These are phyloP conservation scores for Fraxinus pennsylvanica DNA, from an alignment of 257 asterid genomes.

Conservation along the genomic window DNA sequence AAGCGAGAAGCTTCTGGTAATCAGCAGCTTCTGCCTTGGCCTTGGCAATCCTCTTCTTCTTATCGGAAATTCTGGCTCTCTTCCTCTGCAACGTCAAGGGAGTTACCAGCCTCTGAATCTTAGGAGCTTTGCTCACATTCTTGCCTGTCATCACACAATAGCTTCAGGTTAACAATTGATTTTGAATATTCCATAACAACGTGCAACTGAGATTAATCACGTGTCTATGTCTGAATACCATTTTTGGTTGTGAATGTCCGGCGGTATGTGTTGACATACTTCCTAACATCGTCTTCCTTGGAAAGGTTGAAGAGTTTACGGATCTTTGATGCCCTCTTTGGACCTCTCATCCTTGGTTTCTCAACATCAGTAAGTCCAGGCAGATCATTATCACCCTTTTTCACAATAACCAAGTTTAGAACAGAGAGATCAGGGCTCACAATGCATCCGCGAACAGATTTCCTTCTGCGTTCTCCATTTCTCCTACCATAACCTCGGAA, in stretches of 20 bases:
- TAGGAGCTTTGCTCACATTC: constrained; percentile 31
- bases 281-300: constrained; percentile 30
- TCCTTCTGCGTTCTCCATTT: constrained; percentile 29
- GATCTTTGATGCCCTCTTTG: constrained; percentile 32
- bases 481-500: constrained; percentile 30
- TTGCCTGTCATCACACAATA: constrained; percentile 7
- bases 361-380: constrained; percentile 26
- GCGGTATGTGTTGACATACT: constrained; percentile 32
- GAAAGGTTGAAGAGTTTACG: constrained; percentile 29
- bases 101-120: constrained; percentile 28
- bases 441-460: constrained; percentile 32
- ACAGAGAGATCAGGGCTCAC: constrained; percentile 29
- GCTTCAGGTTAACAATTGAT: not conserved
- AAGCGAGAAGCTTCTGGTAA: constrained; percentile 26
- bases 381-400: constrained; percentile 25
- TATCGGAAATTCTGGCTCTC: constrained; percentile 26
- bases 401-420: constrained; percentile 25
- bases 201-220: not conserved
- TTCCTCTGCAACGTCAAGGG: constrained; percentile 29
- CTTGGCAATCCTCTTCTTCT: constrained; percentile 32
- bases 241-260: constrained; percentile 25
- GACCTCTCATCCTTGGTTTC: constrained; percentile 31
- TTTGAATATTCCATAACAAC: not conserved
- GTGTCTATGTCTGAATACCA: constrained; percentile 6
- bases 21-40: constrained; percentile 31